phyloP scores from a whole-genome alignment of 1,284 basidiomycete genomes.

The Microbotryum intermedium region DNA sequence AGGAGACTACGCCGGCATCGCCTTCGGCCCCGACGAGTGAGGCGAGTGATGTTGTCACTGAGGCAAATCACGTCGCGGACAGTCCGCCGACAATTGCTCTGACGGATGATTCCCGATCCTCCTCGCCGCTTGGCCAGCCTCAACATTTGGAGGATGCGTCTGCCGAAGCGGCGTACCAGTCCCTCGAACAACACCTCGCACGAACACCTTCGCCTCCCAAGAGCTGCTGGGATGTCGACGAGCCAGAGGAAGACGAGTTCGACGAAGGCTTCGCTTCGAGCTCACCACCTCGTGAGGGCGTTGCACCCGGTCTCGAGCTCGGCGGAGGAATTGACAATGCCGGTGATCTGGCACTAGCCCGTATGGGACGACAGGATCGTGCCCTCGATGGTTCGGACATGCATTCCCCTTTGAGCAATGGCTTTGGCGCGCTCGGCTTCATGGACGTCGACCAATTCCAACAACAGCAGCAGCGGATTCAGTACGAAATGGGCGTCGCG shows the following conservation, averaged over 20 bases:
- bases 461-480: too few relatives aligned
- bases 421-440: neutral
- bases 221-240: neutral
- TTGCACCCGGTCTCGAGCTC: neutral
- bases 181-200: neutral
- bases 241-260: neutral
- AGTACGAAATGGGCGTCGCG: neutral
- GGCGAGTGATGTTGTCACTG: neutral
- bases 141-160: neutral
- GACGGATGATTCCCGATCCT: neutral
- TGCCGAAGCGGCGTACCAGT: too few relatives aligned
- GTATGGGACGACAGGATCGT: neutral
- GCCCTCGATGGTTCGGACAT: neutral
- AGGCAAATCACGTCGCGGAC: too few relatives aligned
- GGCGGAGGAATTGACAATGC: neutral
- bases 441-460: conserved; percentile 17
- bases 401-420: neutral
- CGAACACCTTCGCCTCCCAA: neutral
- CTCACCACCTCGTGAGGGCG: neutral
- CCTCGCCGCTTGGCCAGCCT: neutral
- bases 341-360: neutral
- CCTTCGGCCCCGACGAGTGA: neutral
- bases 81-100: neutral
- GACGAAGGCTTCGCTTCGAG: conserved; percentile 4
- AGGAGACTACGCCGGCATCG: neutral